Conservation (phyloP, 192 early-diverging fungal species). For the Allomyces macrogynus region DNA sequence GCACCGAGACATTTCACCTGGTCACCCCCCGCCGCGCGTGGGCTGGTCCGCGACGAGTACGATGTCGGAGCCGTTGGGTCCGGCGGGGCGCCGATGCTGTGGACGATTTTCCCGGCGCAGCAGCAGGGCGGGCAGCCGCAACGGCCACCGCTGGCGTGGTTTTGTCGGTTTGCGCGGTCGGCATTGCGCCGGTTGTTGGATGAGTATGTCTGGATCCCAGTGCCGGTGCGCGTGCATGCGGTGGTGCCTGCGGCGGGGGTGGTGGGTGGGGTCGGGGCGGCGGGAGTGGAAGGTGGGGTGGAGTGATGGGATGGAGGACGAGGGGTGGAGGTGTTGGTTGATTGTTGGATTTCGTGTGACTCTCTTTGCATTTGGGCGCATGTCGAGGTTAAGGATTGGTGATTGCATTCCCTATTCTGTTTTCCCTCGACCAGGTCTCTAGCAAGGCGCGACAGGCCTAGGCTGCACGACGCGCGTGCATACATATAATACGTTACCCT, state of each 20-base stretch:
- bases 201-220: not conserved
- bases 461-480: too few relatives aligned
- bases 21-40: not conserved
- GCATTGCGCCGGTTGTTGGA: not conserved
- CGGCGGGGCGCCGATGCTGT: not conserved
- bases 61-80: not conserved
- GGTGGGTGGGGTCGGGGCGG: not conserved
- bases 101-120: not conserved
- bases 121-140: too few relatives aligned
- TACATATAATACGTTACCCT: too few relatives aligned
- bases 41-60: not conserved
- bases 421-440: too few relatives aligned
- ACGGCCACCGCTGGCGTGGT: not conserved
- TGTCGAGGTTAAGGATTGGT: too few relatives aligned
- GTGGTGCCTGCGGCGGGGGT: not conserved
- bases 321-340: too few relatives aligned
- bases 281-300: not conserved
- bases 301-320: too few relatives aligned
- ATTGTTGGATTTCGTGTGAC: too few relatives aligned
- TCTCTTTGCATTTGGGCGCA: too few relatives aligned
- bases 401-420: too few relatives aligned
- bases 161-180: not conserved
- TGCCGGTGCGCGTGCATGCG: not conserved
- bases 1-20: not conserved
- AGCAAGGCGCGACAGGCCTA: too few relatives aligned